Evolutionary conservation across 2,329 filamentous ascomycete genomes (phyloP).

Genomic region (Rhynchosporium agropyri): DNA sequence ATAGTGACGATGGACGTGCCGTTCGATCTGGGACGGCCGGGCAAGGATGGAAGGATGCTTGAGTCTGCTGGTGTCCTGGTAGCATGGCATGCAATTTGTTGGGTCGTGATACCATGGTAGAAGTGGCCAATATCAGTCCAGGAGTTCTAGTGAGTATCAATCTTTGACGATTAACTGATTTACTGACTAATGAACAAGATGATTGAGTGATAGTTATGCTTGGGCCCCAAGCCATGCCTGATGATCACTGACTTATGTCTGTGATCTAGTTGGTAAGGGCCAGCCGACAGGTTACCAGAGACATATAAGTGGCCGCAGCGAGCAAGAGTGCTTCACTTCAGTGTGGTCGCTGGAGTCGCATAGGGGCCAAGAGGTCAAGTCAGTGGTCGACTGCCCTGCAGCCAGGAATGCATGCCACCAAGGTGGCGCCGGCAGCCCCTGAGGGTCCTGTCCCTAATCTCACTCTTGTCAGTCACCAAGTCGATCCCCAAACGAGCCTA

Average conservation of each 20-base stretch:
- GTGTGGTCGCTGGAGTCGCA: not conserved
- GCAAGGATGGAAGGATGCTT: conserved; percentile 4
- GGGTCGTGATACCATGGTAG: not conserved
- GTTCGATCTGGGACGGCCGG: not conserved
- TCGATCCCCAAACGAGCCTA: conserved; percentile 4
- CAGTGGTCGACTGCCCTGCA: not conserved
- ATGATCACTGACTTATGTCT: no score
- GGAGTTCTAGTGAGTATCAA: not conserved
- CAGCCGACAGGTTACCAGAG: no score
- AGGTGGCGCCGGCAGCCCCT: conserved; percentile 6
- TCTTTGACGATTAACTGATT: no score
- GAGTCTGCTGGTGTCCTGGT: not conserved
- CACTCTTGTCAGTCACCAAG: not conserved
- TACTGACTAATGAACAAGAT: no score
- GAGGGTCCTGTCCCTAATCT: not conserved
- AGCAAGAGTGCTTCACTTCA: no score
- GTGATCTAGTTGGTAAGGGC: no score
- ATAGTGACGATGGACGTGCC: not conserved
- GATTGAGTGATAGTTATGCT: no score
- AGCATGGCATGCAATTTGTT: not conserved
- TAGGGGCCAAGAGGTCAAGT: not conserved
- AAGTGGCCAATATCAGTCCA: not conserved
- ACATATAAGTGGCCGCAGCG: no score
- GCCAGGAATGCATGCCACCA: conserved; percentile 1
- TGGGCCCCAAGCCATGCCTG: no score